Conservation (phyloP, 1,284 basidiomycete genomes). For the Pseudozyma flocculosa region DNA sequence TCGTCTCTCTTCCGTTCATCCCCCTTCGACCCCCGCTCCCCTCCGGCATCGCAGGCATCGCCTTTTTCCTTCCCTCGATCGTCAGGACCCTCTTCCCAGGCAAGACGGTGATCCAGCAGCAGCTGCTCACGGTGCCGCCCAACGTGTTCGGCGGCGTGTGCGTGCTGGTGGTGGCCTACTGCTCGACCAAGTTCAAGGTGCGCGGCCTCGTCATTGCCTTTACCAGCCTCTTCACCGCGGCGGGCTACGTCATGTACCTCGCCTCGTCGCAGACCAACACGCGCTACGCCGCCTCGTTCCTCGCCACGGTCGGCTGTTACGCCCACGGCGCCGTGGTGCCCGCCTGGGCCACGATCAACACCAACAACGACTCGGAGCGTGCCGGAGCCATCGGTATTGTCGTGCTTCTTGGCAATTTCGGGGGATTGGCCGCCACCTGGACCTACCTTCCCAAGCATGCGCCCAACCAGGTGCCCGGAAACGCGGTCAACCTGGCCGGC, state of each 20-base stretch:
- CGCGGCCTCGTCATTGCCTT: slow-evolving; percentile 41
- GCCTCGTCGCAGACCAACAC: slow-evolving; percentile 30
- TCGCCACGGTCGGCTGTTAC: slow-evolving; percentile 54
- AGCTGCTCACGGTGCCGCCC: slow-evolving; percentile 58
- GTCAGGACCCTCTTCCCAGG: slow-evolving; percentile 58
- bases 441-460: slow-evolving; percentile 34
- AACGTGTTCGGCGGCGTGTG: slow-evolving; percentile 53
- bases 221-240: slow-evolving; percentile 38
- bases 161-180: slow-evolving; percentile 44
- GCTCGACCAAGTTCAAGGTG: slow-evolving; percentile 52
- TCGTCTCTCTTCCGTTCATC: too few relatives aligned
- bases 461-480: slow-evolving; percentile 34
- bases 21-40: too few relatives aligned
- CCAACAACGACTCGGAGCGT: slow-evolving; percentile 49
- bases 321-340: slow-evolving; percentile 46
- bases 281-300: slow-evolving; percentile 51
- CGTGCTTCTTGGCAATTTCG: slow-evolving; percentile 53
- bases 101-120: slow-evolving; percentile 50
- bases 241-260: slow-evolving; percentile 54
- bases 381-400: slow-evolving; percentile 47
- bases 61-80: slow-evolving; percentile 57
- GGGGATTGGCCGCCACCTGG: slow-evolving; percentile 54
- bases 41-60: too few relatives aligned
- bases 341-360: slow-evolving; percentile 44
- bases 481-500: slow-evolving; percentile 28